Base-by-base conservation (phyloP, 2,329 filamentous ascomycete species). In the Pezicula carpinea region DNA sequence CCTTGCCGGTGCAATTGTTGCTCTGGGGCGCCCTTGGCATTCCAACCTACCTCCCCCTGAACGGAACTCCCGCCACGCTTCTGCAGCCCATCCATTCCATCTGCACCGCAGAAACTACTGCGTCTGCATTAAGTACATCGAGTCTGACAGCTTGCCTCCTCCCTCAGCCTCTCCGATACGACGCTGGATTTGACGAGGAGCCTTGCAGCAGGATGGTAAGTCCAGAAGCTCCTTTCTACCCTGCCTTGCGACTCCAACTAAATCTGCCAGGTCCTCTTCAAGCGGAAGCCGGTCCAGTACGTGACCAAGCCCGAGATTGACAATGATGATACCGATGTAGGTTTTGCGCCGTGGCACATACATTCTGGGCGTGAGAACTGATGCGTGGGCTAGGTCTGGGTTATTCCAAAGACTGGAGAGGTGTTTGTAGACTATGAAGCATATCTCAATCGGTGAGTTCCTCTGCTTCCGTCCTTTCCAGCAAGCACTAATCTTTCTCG, bases 281-380 rank as follows among this genome's bases (percentile, higher is more conserved):
- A 97, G 74, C 83, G 93, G 61, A 97, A 97, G 71, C 91, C 91
- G 48, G 90, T 97, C 63, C 83, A 88, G 70, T 87, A 89, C 65
- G 74, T 91, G 56, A 78, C 86, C 42, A 76, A 77, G 40, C 85
- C 87, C 18, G 73, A 79, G 44, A 80, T 92, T 56, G 77, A 90
- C 57, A 83, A 93, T 73, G 89, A 95, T 56, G 82, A 87, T 60
- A 77, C 80, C 58, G 90, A 97, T 79, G 91, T 92, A 76, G 59
- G 77, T 31, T 23, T 52, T 52, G 54, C 46, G 53, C 33, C 34
- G 5, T n/a, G 19, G 29, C 49, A 55, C 33, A 57, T 47, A 41
- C 36, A 32, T 36, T 35, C 32, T 29, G 19, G 26, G 41, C 33
- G 33, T 18, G 46, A 46, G 36, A 39, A 43, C 53, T 62, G 53